These are phyloP conservation scores for Lentinula aciculospora DNA, from an alignment of 768 basidiomycete species.

Conservation along the genomic window DNA sequence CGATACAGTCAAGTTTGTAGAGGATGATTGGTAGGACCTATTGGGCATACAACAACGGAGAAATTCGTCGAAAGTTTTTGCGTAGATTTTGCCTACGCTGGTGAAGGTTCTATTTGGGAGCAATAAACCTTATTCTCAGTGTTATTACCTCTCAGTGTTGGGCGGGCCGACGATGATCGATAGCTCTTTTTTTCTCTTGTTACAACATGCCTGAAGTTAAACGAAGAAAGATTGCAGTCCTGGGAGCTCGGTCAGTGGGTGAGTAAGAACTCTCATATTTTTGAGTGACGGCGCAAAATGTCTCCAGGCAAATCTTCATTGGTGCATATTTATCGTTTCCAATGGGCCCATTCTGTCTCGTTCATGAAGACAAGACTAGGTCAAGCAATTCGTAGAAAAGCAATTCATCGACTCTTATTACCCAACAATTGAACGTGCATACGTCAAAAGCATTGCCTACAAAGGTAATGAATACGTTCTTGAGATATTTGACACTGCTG, in stretches of 20 bases:
- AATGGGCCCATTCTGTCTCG: neutral
- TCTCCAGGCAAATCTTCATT: constrained; percentile 87
- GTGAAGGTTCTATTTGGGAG: neutral
- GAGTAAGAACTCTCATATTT: constrained; percentile 21
- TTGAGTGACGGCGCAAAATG: constrained; percentile 7
- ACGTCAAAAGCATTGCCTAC: constrained; percentile 78
- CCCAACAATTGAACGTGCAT: constrained; percentile 90
- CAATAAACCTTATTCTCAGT: neutral
- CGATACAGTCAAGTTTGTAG: neutral
- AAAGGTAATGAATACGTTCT: constrained; percentile 91
- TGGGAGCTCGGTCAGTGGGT: constrained; percentile 89
- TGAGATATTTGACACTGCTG: constrained; percentile 97
- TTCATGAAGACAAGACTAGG: neutral
- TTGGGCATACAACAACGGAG: neutral
- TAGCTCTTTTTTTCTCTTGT: neutral
- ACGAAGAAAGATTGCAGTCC: constrained; percentile 73
- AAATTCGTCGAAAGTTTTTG: neutral
- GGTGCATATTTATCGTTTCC: constrained; percentile 24
- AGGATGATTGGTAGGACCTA: neutral
- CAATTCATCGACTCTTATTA: constrained; percentile 91
- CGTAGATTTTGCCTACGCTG: constrained; percentile 2
- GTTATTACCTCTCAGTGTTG: neutral
- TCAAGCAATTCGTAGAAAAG: constrained; percentile 86
- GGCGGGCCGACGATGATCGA: neutral
- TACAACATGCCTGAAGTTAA: constrained; percentile 6